Evolutionary conservation across 805 yeast species (phyloP).

Genomic region (Kluyveromyces wickerhamii): DNA sequence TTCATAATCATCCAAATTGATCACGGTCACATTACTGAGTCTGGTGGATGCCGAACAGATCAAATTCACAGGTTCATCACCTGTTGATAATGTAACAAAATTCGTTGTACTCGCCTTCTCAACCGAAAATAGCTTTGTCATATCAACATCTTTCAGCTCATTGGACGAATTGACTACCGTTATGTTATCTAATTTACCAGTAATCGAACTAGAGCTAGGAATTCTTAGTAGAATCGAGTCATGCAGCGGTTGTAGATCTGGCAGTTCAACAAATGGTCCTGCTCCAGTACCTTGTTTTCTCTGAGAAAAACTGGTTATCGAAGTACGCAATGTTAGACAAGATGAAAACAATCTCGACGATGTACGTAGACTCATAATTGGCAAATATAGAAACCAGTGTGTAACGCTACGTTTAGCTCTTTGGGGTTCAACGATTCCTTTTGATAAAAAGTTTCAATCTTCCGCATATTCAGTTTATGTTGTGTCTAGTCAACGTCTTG

Average conservation of each 20-base stretch:
- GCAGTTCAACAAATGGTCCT: slow-evolving; percentile 27
- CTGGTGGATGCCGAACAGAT: slow-evolving; percentile 25
- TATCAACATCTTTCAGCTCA: slow-evolving; percentile 4
- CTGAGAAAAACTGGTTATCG: slow-evolving; percentile 11
- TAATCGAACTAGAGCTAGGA: slow-evolving; percentile 17
- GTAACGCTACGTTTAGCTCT: too few relatives aligned
- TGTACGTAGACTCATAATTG: neutral
- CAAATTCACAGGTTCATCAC: slow-evolving; percentile 21
- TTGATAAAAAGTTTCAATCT: too few relatives aligned
- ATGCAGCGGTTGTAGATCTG: slow-evolving; percentile 16
- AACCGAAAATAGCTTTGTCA: slow-evolving; percentile 10
- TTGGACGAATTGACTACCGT: slow-evolving; percentile 12
- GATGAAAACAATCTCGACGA: neutral
- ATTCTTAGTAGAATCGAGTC: slow-evolving; percentile 17
- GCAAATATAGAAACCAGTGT: too few relatives aligned
- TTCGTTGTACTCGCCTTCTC: slow-evolving; percentile 8
- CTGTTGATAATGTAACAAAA: slow-evolving; percentile 14
- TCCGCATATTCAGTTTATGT: too few relatives aligned
- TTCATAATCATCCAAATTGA: slow-evolving; percentile 18
- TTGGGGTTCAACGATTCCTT: too few relatives aligned
- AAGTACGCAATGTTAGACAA: neutral
- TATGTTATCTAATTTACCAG: slow-evolving; percentile 16
- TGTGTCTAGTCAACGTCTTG: too few relatives aligned
- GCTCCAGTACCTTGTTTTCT: slow-evolving; percentile 22
- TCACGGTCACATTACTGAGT: slow-evolving; percentile 19